Percentiles rank a stretch among this genome's conserved stretches.
Conservation (phyloP, 1,284 basidiomycete genomes). For the Apiotrichum akiyoshidainum region DNA sequence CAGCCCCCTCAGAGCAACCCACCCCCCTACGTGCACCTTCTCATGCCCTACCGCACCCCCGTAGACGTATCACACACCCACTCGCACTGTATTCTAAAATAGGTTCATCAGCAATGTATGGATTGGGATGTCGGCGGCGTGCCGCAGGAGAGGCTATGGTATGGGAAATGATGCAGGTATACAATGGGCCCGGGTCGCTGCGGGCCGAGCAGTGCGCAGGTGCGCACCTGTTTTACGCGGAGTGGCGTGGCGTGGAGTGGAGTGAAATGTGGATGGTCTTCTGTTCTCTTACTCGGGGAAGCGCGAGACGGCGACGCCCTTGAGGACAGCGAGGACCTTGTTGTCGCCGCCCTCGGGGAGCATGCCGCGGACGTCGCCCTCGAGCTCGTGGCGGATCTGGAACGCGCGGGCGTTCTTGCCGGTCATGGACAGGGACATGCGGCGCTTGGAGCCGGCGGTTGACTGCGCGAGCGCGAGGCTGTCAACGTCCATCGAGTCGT, state of each 20-base stretch:
- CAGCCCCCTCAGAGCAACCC: no score
- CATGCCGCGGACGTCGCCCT: slow-evolving; percentile 64
- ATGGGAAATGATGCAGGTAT: neutral
- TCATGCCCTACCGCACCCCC: neutral
- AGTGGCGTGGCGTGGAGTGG: neutral
- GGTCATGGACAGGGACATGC: neutral
- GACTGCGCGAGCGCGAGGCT: slow-evolving; percentile 32
- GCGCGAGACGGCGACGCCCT: slow-evolving; percentile 56
- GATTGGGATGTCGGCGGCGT: neutral
- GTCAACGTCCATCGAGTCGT: slow-evolving; percentile 27
- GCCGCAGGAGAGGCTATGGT: neutral
- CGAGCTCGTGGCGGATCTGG: slow-evolving; percentile 61
- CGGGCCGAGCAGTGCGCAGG: no score
- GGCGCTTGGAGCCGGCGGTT: slow-evolving; percentile 4
- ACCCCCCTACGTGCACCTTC: no score
- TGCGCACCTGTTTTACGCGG: no score
- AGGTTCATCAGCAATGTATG: slow-evolving; percentile 1
- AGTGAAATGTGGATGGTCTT: neutral
- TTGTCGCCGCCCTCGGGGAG: slow-evolving; percentile 60
- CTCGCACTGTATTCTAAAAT: neutral
- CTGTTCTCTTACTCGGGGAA: slow-evolving; percentile 10
- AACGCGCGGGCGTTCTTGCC: neutral
- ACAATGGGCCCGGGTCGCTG: neutral
- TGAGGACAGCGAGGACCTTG: slow-evolving; percentile 51
- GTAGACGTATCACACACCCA: neutral